Conservation (phyloP, 2,329 filamentous ascomycete species). For the Diaporthe sp. region DNA sequence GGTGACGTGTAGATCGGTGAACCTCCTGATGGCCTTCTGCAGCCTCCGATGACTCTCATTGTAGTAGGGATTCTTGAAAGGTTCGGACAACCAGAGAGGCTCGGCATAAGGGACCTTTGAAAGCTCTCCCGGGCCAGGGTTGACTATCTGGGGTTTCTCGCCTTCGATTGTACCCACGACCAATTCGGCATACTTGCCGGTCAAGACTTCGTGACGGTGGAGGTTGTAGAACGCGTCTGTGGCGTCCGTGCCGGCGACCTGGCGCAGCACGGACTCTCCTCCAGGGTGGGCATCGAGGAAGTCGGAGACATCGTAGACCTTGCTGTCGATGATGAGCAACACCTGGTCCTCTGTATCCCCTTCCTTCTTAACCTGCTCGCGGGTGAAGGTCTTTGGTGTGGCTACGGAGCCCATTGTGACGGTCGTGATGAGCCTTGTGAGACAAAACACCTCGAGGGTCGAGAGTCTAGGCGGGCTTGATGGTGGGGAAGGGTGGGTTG, state of each 20-base stretch:
- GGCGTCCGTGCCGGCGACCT: slow-evolving; percentile 85
- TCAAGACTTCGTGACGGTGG: slow-evolving; percentile 88
- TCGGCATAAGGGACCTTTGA: slow-evolving; percentile 86
- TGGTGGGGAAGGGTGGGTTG: not conserved
- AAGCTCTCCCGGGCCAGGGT: slow-evolving; percentile 76
- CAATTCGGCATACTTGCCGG: slow-evolving; percentile 76
- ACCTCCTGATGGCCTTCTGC: slow-evolving; percentile 76
- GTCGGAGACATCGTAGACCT: slow-evolving; percentile 87
- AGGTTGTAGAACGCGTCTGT: slow-evolving; percentile 91
- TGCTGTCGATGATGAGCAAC: slow-evolving; percentile 88
- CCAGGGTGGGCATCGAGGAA: slow-evolving; percentile 89
- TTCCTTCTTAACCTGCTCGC: slow-evolving; percentile 78
- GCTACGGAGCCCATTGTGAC: slow-evolving; percentile 43
- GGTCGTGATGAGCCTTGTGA: slow-evolving; percentile 2
- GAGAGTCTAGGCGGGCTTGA: not conserved
- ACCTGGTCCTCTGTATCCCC: slow-evolving; percentile 76
- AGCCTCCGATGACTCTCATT: slow-evolving; percentile 77
- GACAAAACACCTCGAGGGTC: not conserved
- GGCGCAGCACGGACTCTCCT: slow-evolving; percentile 80
- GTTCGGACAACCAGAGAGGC: slow-evolving; percentile 81
- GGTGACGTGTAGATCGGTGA: slow-evolving; percentile 76
- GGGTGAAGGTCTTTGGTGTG: slow-evolving; percentile 62
- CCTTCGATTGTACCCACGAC: slow-evolving; percentile 80
- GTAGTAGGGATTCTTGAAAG: slow-evolving; percentile 85
- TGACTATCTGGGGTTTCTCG: slow-evolving; percentile 80